Evolutionary conservation across 1,284 basidiomycete species (phyloP).

Genomic region (Wallemia mellicola): DNA sequence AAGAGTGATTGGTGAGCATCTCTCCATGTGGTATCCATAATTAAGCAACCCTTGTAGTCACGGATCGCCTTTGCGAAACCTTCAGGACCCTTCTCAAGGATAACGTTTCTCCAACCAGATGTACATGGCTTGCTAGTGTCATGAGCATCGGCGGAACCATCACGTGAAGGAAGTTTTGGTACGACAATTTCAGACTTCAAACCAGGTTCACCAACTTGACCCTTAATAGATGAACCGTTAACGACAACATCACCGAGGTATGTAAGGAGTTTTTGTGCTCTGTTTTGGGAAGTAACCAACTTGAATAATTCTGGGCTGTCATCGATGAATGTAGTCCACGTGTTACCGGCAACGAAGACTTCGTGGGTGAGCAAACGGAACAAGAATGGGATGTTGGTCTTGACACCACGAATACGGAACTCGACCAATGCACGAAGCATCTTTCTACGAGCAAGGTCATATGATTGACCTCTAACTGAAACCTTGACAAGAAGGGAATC

Average conservation of each 20-base stretch:
- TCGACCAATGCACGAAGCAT: constrained; percentile 97
- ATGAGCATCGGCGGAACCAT: constrained; percentile 39
- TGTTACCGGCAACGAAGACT: constrained; percentile 78
- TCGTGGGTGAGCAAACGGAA: constrained; percentile 96
- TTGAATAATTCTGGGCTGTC: constrained; percentile 98
- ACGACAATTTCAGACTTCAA: constrained; percentile 66
- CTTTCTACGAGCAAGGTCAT: constrained; percentile 92
- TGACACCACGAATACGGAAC: constrained; percentile 97
- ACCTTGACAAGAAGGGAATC: constrained; percentile 95
- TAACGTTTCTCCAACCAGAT: constrained; percentile 92
- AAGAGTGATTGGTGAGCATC: constrained; percentile 96
- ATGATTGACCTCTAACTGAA: constrained; percentile 82
- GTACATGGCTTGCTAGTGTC: constrained; percentile 60
- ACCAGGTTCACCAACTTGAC: constrained; percentile 75
- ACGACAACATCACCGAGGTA: constrained; percentile 95
- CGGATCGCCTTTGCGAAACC: constrained; percentile 96
- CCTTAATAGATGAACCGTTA: constrained; percentile 91
- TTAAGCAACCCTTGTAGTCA: constrained; percentile 74
- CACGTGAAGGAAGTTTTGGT: constrained; percentile 47
- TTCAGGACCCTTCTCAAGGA: constrained; percentile 88
- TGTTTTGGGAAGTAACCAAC: constrained; percentile 87
- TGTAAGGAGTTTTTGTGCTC: constrained; percentile 84
- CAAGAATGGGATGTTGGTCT: constrained; percentile 51
- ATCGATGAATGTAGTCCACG: constrained; percentile 99
- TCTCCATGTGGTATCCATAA: constrained; percentile 98